Percentiles rank a stretch among this genome's conserved stretches.
phyloP scores from a whole-genome alignment of 805 yeast species.

The Saccharomycopsis oosterbeekiorum region DNA sequence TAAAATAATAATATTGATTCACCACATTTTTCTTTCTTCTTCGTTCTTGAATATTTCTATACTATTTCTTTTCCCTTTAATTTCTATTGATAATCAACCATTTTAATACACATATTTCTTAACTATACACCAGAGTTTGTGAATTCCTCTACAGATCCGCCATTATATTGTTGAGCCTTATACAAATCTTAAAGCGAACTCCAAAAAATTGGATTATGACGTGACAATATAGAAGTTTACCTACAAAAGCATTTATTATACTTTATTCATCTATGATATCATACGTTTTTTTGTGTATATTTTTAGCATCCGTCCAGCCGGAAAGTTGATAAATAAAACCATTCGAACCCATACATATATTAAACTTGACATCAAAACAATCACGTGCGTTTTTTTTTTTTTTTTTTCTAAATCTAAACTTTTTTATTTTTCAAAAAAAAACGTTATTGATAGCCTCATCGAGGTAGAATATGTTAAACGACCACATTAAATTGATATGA shows the following conservation, averaged over 20 bases:
- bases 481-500: background rate
- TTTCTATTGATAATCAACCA: background rate
- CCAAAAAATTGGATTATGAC: too few species aligned
- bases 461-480: background rate
- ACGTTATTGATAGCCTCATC: background rate
- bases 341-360: background rate
- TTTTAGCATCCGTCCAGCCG: background rate
- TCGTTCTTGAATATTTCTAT: too few species aligned
- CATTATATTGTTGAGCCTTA: too few species aligned
- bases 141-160: too few species aligned
- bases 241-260: too few species aligned
- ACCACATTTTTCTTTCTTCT: background rate
- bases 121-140: too few species aligned
- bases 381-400: background rate
- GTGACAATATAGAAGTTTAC: too few species aligned
- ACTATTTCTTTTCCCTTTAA: background rate
- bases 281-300: background rate
- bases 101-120: background rate
- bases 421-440: background rate
- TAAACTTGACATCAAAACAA: background rate
- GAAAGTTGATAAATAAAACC: background rate
- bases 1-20: background rate
- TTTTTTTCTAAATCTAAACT: background rate
- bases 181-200: too few species aligned
- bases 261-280: too few species aligned